Base-by-base conservation (phyloP, 805 yeast genomes). In the Debaryomyces prosopidis region DNA sequence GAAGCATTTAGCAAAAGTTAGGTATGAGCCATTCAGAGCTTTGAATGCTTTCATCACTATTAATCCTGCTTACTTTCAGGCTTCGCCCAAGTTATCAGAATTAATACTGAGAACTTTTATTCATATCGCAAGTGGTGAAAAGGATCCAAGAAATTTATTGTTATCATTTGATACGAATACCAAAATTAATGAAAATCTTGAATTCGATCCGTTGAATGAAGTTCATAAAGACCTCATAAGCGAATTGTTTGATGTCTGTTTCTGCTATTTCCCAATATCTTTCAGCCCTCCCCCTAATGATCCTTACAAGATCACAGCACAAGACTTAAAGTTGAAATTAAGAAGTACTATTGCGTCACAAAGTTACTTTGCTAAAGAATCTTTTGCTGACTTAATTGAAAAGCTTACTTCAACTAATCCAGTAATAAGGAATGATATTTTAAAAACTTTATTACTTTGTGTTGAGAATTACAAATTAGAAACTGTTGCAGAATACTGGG, bases 261-360 rank as follows among this genome's bases (percentile, higher is more conserved):
- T 92, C 61, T 94, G 99, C 65, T 94, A 94, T 68, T 94, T 92
- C 69, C 99, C 99, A 10, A 91, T 94, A 36, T 87, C 97, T 1
- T 94, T 95, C 68, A 84, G 83, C 46, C 96, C 98, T 1, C 96
- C 98, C 3, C 80, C 82, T 39, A 88, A 88, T 62, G 96, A 92
- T 55, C 91, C 94, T 0, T 89, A 90, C 61, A 81, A 84, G 50
- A 87, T 89, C 51, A 81, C 96, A 0, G 80, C 89, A 1, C 79
- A 75, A 1, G 87, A 89, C 43, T 71, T 95, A 53, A 89, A 88
- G 58, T 36, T 56, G 9, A 75, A 79, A 5, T 69, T 94, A 44
- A 74, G 91, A 53, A 53, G 57, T 1, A 84, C 91, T 3, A 73
- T 89, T 36, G 72, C 88, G 2, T 72, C 89, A 12, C 81, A 80